phyloP scores from a whole-genome alignment of 2,329 filamentous ascomycete genomes.

The Pestalotiopsis sp. region DNA sequence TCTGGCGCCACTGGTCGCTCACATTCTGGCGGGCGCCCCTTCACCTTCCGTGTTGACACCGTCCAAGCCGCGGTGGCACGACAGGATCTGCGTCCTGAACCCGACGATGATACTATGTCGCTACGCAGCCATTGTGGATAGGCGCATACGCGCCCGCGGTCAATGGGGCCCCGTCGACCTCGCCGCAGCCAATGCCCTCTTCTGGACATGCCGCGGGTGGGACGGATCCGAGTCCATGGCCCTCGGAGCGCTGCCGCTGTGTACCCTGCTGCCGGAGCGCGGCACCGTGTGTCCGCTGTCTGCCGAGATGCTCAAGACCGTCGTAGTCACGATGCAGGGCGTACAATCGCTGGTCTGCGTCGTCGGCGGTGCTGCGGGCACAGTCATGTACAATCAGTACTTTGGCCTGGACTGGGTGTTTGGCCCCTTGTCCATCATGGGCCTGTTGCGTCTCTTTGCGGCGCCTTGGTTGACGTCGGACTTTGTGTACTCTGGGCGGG shows the following conservation, averaged over 20 bases:
- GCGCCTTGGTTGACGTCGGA: constrained; percentile 13
- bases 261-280: constrained; percentile 20
- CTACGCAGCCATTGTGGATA: constrained; percentile 36
- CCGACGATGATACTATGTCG: constrained; percentile 40
- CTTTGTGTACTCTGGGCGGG: background rate
- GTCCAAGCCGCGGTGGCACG: constrained; percentile 29
- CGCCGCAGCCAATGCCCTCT: constrained; percentile 35
- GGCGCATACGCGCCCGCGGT: constrained; percentile 30
- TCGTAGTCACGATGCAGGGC: constrained; percentile 28
- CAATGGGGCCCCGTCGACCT: constrained; percentile 30
- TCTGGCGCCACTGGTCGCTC: constrained; percentile 34
- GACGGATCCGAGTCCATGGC: constrained; percentile 34
- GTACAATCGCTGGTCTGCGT: constrained; percentile 13
- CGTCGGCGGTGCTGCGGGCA: background rate
- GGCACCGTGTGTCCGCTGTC: constrained; percentile 19
- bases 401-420: constrained; percentile 18
- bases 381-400: background rate
- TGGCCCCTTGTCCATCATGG: constrained; percentile 10
- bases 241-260: constrained; percentile 15
- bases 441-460: constrained; percentile 1
- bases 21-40: constrained; percentile 31
- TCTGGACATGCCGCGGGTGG: constrained; percentile 37
- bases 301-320: constrained; percentile 22
- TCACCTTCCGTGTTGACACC: constrained; percentile 21
- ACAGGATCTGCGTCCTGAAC: constrained; percentile 33